Base-by-base conservation (phyloP, 805 yeast species). In the Torulaspora microellipsoides region DNA sequence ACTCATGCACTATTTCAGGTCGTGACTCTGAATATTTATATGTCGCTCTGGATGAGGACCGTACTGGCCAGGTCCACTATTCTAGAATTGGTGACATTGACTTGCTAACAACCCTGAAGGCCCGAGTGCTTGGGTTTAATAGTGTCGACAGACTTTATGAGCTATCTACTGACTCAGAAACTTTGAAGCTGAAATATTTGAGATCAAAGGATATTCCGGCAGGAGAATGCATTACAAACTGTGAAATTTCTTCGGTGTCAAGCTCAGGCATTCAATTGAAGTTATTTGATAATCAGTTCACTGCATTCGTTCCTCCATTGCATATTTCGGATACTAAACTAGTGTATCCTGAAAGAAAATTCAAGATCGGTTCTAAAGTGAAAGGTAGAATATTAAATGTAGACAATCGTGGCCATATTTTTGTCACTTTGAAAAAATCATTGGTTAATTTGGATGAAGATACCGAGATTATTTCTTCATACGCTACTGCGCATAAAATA, bases 341-440 rank as follows among this genome's bases (percentile, higher is more conserved):
- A 50, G 78, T 80, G 2, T 83, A 91, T 59, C 99, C 99, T 5
- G 98, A 93, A 66, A 78, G 93, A 70, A 87, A 88, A 58, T 91
- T 83, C 73, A 86, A 85, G 65, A 80, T 82, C 34, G 98, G 96
- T 9, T 70, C 83, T 34, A 84, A 81, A 53, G 86, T 87, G 27
- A 84, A 76, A 55, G 93, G 83, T 49, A 78, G 95, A 67, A 76
- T 88, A 10, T 64, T 87, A 52, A 72, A 66, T 41, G 72, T 76
- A 15, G 67, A 73, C 34, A 54, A 61, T 31, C 68, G 69, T 40
- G 73, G 76, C 27, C 76, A 73, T 37, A 68, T 89, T 34, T 65
- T 70, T 31, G 70, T 87, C 15, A 85, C 98, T 1, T 65, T 90
- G 55, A 89, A 89, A 64, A 95, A 90, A 66, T 80, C 96, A 1